phyloP scores from a whole-genome alignment of 208 protist genomes.

The Crithidia thermophila region DNA sequence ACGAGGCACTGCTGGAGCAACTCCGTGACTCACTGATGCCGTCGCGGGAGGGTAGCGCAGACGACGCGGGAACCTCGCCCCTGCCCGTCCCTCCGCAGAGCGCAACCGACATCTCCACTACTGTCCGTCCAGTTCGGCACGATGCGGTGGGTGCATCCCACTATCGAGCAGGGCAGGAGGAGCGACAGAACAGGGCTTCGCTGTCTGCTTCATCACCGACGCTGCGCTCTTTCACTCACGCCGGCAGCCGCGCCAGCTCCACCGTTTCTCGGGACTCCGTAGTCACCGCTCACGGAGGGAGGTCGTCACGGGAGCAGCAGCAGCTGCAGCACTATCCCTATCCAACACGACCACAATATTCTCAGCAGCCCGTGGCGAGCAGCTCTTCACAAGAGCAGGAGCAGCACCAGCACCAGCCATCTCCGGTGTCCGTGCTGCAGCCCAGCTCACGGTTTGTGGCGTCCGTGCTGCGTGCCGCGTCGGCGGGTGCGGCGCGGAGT shows the following conservation, averaged over 20 bases:
- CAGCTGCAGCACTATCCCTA: neutral
- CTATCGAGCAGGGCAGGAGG: neutral
- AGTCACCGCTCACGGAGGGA: too few relatives aligned
- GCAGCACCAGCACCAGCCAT: neutral
- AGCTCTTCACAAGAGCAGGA: neutral
- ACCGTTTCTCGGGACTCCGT: conserved; percentile 6
- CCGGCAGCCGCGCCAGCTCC: conserved; percentile 3
- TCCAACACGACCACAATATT: neutral
- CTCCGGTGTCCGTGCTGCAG: conserved; percentile 5
- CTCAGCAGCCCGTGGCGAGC: neutral
- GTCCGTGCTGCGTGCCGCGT: conserved; percentile 14
- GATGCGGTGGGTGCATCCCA: neutral
- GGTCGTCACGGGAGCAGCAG: too few relatives aligned
- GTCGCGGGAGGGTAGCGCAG: neutral
- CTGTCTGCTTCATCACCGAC: conserved; percentile 1
- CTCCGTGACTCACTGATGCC: conserved; percentile 14
- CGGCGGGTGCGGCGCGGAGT: neutral
- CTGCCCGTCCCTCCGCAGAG: conserved; percentile 10
- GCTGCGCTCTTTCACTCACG: conserved; percentile 8
- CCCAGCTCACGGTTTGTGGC: conserved; percentile 25
- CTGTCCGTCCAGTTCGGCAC: neutral
- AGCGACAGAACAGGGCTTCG: neutral
- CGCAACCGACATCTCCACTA: neutral
- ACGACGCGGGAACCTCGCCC: conserved; percentile 5
- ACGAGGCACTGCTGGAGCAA: conserved; percentile 28